These are phyloP conservation scores for Hypoxylon sp. DNA, from an alignment of 2,329 filamentous ascomycete genomes.

Conservation along the genomic window DNA sequence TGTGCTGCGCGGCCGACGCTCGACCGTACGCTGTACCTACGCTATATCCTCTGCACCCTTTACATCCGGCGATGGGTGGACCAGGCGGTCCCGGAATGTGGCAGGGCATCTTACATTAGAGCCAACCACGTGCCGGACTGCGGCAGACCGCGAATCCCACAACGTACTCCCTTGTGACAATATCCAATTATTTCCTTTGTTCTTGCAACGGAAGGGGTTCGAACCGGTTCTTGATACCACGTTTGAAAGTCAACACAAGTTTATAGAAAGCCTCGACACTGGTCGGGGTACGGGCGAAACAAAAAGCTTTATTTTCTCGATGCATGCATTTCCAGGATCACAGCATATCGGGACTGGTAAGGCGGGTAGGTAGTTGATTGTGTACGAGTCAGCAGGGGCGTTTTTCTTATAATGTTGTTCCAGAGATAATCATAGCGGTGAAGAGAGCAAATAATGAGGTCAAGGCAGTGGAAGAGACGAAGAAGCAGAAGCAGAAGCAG, in stretches of 20 bases:
- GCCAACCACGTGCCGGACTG: constrained; percentile 31
- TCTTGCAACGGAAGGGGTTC: constrained; percentile 34
- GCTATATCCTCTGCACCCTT: constrained; percentile 58
- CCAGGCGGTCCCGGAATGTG: constrained; percentile 70
- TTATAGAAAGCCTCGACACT: constrained; percentile 48
- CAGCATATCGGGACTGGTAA: constrained; percentile 45
- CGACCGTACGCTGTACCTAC: constrained; percentile 56
- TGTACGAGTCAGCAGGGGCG: constrained; percentile 44
- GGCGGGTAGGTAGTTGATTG: constrained; percentile 37
- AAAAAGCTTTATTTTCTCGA: constrained; percentile 51
- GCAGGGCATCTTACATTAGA: constrained; percentile 67
- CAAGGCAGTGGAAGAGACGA: no score
- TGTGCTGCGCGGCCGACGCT: constrained; percentile 70
- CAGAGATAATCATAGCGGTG: constrained; percentile 39
- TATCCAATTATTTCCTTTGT: constrained; percentile 47
- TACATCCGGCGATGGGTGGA: constrained; percentile 59
- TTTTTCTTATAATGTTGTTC: constrained; percentile 42
- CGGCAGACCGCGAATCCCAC: constrained; percentile 18
- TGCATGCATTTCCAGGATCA: constrained; percentile 54
- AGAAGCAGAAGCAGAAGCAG: constrained; percentile 16
- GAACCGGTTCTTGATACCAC: constrained; percentile 46
- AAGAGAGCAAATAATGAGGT: constrained; percentile 25
- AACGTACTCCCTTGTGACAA: constrained; percentile 43
- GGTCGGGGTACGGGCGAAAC: constrained; percentile 47
- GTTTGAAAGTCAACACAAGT: constrained; percentile 43